phyloP scores from a whole-genome alignment of 2,329 filamentous ascomycete genomes.

The Fonsecaea monophora region DNA sequence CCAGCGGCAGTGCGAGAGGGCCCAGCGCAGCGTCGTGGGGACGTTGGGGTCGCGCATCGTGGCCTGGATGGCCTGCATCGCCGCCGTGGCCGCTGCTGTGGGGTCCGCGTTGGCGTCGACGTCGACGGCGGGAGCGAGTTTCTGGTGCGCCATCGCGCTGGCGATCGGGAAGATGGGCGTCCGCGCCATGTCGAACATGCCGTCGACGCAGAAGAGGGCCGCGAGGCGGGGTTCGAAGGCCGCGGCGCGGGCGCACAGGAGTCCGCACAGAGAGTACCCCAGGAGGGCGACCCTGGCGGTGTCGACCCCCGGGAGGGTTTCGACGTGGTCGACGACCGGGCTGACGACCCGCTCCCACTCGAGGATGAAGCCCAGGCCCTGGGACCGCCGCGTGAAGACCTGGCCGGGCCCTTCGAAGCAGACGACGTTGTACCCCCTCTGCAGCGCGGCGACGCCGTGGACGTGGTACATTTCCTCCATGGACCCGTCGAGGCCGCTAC shows the following conservation, averaged over 20 bases:
- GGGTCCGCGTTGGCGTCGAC: neutral
- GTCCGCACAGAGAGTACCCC: constrained; percentile 54
- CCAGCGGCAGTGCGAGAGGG: constrained; percentile 46
- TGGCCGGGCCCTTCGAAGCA: constrained; percentile 59
- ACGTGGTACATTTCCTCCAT: constrained; percentile 55
- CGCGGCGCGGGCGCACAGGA: constrained; percentile 51
- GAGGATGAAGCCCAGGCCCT: constrained; percentile 53
- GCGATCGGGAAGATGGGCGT: neutral
- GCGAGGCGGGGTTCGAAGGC: constrained; percentile 54
- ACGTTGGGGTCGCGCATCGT: neutral
- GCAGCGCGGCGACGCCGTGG: constrained; percentile 46
- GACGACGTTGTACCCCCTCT: constrained; percentile 54
- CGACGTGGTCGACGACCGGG: constrained; percentile 51
- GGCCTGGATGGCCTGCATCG: neutral
- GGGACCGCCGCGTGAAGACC: constrained; percentile 49
- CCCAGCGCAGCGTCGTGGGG: constrained; percentile 42
- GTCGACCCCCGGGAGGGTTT: constrained; percentile 44
- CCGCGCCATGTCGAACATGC: constrained; percentile 32
- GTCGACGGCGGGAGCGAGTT: neutral
- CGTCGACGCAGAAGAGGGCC: constrained; percentile 51
- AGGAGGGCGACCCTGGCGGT: constrained; percentile 45
- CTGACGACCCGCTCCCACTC: constrained; percentile 54
- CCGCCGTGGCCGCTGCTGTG: no score
- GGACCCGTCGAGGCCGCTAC: constrained; percentile 51
- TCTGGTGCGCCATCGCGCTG: neutral